Base-by-base conservation (phyloP, 345 rosid species). In the Citrus unshiu region DNA sequence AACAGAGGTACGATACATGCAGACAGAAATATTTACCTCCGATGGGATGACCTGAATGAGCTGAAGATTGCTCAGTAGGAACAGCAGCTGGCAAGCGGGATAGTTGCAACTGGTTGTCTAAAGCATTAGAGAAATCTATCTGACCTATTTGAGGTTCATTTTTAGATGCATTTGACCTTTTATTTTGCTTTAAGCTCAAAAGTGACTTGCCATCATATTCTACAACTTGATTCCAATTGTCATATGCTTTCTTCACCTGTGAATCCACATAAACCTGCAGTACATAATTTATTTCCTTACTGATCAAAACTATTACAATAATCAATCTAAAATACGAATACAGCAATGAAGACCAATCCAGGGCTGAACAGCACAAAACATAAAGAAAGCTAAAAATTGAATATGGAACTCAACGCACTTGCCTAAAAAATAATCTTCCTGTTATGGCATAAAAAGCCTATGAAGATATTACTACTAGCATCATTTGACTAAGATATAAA, bases 121-220 rank as follows among this genome's bases (percentile, higher is more conserved):
- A 67, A 74, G 85, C 74, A 80, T 84, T 79, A 32, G 95, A 7
- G 80, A 88, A 89, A 77, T 84, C 86, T 49, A 76, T 69, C 24
- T 84, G 81, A 68, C 83, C 89, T 60, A 77, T 77, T 74, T 79
- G 91, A 80, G 62, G 78, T 63, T 92, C 97, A 87, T 80, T 82
- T 49, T 82, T 85, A 70, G 89, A 82, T 66, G 88, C 59, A 77
- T 84, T 76, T 63, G 82, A 81, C 82, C 85, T 88, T 84, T 88
- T 88, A 72, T 83, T 85, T 85, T 95, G 91, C 88, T 93, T 91
- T 79, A 86, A 79, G 84, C 81, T 88, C 79, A 93, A 10, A 43
- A 93, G 84, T 58, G 98, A 92, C 83, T 95, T 91, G 79, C 97
- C 98, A 85, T 92, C 98, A 85, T 93, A 93, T 78, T 95, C 98